Evolutionary conservation across 352 stramenopile genomes (phyloP), one percentile per base, ranked within the genome.

Genomic region (Phytopythium litorale): DNA sequence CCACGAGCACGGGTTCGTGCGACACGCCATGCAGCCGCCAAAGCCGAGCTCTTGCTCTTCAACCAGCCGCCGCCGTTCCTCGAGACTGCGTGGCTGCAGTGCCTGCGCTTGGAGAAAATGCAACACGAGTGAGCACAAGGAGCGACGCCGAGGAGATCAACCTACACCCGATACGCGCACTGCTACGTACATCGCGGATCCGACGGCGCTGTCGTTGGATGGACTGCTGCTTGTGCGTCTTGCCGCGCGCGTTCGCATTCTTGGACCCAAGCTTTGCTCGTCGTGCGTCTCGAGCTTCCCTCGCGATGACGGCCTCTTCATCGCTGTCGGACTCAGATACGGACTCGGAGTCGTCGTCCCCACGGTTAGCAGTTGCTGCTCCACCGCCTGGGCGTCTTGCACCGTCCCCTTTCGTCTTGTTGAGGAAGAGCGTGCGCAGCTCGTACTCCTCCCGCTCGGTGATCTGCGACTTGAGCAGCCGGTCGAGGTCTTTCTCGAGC

Each of bases 401-500:
- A 6, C 50, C 35, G 2, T 16, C 25, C 0, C 63, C 54, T 33
- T 68, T 62, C 15, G 59, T 70, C 13, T 60, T 57, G 23, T 58
- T 28, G 7, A 70, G 32, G n/a, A 89, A 69, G 48, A 88, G 81
- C 7, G 72, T 74, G n/a, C 65, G 46, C 7, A 85, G 53, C 40
- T 91, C 80, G 42, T 81, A 87, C 25, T 76, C 64, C 66, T 94
- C 84, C 4, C 75, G 73, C 63, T 94, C 82, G 12, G 67, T 66
- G 30, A 98, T 88, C 62, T 98, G 94, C 42, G 84, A 77, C 28
- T 88, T 77, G 8, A 98, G 67, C 45, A 98, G 61, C 6, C 85
- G 73, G 73, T 98, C 92, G 11, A 98, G 76, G 51, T 97, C 92
- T 23, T 92, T 90, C 51, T 98, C 91, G 6, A 98, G 78, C 58